phyloP scores from a whole-genome alignment of 164 flowering plant species.

The Tetracentron sinense region DNA sequence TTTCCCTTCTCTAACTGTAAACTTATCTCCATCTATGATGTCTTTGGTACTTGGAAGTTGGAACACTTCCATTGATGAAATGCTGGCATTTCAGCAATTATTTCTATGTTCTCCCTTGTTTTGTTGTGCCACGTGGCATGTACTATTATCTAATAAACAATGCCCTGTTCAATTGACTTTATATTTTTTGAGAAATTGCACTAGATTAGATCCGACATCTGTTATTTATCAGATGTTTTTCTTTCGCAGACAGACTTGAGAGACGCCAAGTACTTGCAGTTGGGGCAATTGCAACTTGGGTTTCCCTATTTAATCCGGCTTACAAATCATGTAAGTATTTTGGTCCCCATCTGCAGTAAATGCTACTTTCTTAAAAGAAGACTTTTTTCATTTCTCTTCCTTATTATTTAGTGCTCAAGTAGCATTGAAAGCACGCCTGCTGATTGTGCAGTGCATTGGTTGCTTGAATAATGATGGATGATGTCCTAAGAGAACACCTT shows the following conservation, averaged over 20 bases:
- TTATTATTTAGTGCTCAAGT: constrained; percentile 17
- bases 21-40: no score
- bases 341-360: background rate
- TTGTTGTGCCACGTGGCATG: no score
- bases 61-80: no score
- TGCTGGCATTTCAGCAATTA: no score
- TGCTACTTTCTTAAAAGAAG: background rate
- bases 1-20: no score
- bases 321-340: constrained; percentile 49
- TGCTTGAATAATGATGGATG: constrained; percentile 37
- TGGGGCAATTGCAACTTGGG: constrained; percentile 43
- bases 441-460: constrained; percentile 43
- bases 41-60: no score
- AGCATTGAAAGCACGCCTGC: constrained; percentile 42
- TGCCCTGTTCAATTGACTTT: no score
- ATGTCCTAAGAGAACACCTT: constrained; percentile 66
- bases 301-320: constrained; percentile 36
- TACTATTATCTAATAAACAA: no score
- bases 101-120: no score
- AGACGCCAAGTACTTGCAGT: constrained; percentile 58
- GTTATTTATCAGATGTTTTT: constrained; percentile 1
- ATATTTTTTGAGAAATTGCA: no score
- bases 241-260: constrained; percentile 42
- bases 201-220: no score
- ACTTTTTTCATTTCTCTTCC: background rate